These are phyloP conservation scores for Medicago lupulina DNA, from an alignment of 306 rosid genomes.

Conservation along the genomic window DNA sequence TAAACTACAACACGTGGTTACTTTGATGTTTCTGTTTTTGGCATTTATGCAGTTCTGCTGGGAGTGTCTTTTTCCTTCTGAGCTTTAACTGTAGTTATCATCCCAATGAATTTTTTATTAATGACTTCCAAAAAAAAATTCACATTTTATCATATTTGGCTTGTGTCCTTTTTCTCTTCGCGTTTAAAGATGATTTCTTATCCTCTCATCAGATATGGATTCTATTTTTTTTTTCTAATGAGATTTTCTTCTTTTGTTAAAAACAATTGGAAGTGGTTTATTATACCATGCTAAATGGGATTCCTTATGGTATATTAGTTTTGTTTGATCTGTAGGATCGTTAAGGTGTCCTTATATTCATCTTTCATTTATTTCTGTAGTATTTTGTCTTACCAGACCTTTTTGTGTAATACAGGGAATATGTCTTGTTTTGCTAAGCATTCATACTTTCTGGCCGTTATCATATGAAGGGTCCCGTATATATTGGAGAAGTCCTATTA, in stretches of 20 bases:
- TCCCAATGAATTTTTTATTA: constrained; percentile 11
- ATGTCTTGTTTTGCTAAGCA: constrained; percentile 60
- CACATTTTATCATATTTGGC: constrained; percentile 15
- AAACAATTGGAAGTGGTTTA: constrained; percentile 22
- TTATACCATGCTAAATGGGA: constrained; percentile 17
- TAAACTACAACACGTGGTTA: constrained; percentile 27
- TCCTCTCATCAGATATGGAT: constrained; percentile 13
- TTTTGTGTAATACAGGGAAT: constrained; percentile 65
- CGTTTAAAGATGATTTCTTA: constrained; percentile 21
- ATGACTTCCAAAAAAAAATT: constrained; percentile 16
- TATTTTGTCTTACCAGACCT: constrained; percentile 28
- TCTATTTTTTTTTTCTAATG: constrained; percentile 19
- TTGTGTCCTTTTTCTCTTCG: neutral
- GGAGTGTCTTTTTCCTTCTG: constrained; percentile 18
- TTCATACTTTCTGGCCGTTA: constrained; percentile 80
- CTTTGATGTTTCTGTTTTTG: constrained; percentile 34
- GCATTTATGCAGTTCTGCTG: constrained; percentile 17
- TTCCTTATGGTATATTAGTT: constrained; percentile 3
- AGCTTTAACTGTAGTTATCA: constrained; percentile 9
- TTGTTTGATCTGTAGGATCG: constrained; percentile 31
- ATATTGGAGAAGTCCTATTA: constrained; percentile 68
- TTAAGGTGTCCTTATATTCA: constrained; percentile 32
- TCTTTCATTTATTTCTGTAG: constrained; percentile 32
- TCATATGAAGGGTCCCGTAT: constrained; percentile 71
- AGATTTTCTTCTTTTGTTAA: constrained; percentile 15